phyloP scores from a whole-genome alignment of 192 early-diverging fungal species.

The Podila verticillata region DNA sequence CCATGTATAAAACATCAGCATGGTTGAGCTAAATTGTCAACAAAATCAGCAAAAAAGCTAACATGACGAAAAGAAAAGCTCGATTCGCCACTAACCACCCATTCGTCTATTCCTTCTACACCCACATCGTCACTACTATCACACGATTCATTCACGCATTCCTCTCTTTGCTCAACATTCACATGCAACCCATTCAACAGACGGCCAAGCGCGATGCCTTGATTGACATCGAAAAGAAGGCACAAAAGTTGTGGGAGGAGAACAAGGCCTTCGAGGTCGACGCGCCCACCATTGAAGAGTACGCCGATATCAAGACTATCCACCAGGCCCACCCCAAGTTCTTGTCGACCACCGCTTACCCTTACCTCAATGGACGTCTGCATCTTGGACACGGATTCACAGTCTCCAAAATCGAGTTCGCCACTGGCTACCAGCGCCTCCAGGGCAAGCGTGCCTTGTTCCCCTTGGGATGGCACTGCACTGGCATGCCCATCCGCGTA shows the following conservation, averaged over 20 bases:
- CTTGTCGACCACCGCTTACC: constrained; percentile 95
- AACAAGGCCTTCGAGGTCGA: constrained; percentile 84
- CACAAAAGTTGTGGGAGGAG: constrained; percentile 84
- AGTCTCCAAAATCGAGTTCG: constrained; percentile 95
- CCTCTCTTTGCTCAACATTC: neutral
- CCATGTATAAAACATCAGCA: neutral
- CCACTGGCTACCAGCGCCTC: constrained; percentile 92
- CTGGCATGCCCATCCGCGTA: constrained; percentile 99
- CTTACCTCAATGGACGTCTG: constrained; percentile 95
- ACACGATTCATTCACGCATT: too few relatives aligned
- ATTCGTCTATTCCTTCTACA: too few relatives aligned
- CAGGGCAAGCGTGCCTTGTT: constrained; percentile 93
- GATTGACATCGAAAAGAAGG: constrained; percentile 75
- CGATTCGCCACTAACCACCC: constrained; percentile 6
- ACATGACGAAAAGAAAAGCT: too few relatives aligned
- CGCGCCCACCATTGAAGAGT: constrained; percentile 78
- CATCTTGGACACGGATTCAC: constrained; percentile 99
- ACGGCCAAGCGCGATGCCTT: constrained; percentile 85
- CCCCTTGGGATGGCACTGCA: constrained; percentile 98
- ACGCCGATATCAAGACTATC: constrained; percentile 54
- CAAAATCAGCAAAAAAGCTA: too few relatives aligned
- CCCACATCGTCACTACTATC: too few relatives aligned
- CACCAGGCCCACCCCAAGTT: constrained; percentile 85
- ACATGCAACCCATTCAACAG: constrained; percentile 27
- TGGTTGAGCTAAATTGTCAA: too few relatives aligned